Conservation (phyloP, 2,329 filamentous ascomycete species). For the Botrytis sinoallii region DNA sequence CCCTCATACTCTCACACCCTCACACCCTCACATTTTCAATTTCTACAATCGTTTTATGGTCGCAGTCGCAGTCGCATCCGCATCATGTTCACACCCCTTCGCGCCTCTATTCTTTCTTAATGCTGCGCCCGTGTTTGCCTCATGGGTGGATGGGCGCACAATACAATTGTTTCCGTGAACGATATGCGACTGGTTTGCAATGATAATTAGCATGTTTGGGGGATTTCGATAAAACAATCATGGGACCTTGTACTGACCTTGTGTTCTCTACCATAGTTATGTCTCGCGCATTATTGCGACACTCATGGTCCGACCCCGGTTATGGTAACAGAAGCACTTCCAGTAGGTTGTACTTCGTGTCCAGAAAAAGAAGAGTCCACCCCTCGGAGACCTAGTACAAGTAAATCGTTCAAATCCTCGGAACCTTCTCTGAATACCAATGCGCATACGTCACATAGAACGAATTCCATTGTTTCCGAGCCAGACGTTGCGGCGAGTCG, state of each 20-base stretch:
- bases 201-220: not conserved
- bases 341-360: constrained; percentile 58
- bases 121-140: constrained; percentile 11
- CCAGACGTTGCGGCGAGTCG: constrained; percentile 20
- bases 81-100: not conserved
- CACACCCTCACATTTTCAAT: constrained; percentile 5
- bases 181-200: constrained; percentile 4
- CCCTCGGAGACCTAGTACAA: constrained; percentile 30
- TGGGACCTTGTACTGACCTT: constrained; percentile 24
- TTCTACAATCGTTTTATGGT: not conserved
- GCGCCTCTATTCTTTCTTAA: constrained; percentile 2
- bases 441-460: constrained; percentile 21
- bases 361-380: constrained; percentile 46
- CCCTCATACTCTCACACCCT: constrained; percentile 19
- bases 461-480: constrained; percentile 24
- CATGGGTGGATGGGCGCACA: not conserved
- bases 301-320: constrained; percentile 66
- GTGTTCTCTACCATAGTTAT: constrained; percentile 49
- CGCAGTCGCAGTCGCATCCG: not conserved
- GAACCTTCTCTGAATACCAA: constrained; percentile 21
- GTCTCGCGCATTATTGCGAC: constrained; percentile 69
- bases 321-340: constrained; percentile 66
- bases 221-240: not conserved
- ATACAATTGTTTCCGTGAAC: not conserved
- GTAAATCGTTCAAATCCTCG: constrained; percentile 29